Conservation (phyloP, 148 eudicot species). For the Rhododendron griersonianum region DNA sequence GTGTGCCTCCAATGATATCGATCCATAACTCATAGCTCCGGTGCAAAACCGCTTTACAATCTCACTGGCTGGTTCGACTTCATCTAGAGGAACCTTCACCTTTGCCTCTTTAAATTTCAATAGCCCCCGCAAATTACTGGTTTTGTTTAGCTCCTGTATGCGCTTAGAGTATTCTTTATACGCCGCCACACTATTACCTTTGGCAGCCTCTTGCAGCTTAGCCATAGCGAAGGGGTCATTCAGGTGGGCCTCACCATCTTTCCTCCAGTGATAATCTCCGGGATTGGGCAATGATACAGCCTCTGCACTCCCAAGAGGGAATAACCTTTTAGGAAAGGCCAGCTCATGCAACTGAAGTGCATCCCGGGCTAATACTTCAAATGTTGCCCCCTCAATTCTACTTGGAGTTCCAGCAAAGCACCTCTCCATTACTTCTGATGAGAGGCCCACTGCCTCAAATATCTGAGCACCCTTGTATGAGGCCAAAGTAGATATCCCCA, state of each 20-base stretch:
- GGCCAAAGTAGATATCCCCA: conserved; percentile 98
- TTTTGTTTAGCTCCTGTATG: conserved; percentile 76
- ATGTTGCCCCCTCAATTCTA: conserved; percentile 96
- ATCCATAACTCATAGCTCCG: conserved; percentile 99
- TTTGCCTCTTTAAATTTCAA: conserved; percentile 70
- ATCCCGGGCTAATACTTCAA: conserved; percentile 79
- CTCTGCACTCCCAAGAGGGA: conserved; percentile 87
- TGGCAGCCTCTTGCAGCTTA: conserved; percentile 93
- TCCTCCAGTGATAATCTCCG: conserved; percentile 98
- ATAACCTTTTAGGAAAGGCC: conserved; percentile 72
- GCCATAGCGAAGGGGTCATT: conserved; percentile 96
- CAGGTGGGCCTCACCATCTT: conserved; percentile 87
- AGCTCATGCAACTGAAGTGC: conserved; percentile 70
- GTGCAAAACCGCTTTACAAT: conserved; percentile 96
- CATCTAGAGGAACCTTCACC: conserved; percentile 68
- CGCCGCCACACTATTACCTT: conserved; percentile 82
- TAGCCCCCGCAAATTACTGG: conserved; percentile 86
- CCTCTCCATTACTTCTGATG: conserved; percentile 84
- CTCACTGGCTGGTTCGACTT: conserved; percentile 95
- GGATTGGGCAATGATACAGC: conserved; percentile 90
- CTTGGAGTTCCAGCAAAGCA: conserved; percentile 94
- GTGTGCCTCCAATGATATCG: conserved; percentile 96
- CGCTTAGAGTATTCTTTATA: conserved; percentile 89
- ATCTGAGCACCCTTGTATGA: conserved; percentile 99
- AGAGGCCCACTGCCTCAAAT: conserved; percentile 95